Percentiles rank a stretch among this genome's conserved stretches.
Evolutionary conservation across 495 filamentous ascomycete genomes (phyloP).

Genomic region (Tuber indicum): DNA sequence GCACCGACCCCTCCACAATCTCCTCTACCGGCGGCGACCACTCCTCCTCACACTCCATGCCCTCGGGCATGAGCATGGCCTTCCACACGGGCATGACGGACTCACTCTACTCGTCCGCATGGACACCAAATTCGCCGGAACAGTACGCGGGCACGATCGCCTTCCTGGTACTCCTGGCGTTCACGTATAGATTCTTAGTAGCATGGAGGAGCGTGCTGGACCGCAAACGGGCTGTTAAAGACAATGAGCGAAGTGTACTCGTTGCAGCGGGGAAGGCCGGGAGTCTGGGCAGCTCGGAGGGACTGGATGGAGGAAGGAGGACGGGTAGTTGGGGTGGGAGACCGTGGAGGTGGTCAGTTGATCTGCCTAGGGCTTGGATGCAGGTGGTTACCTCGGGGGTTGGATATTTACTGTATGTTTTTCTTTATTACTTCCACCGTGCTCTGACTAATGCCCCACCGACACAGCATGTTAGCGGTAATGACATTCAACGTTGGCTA

Average conservation of each 20-base stretch:
- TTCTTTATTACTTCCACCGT: neutral
- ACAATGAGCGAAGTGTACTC: slow-evolving; percentile 11
- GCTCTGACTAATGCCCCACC: slow-evolving; percentile 6
- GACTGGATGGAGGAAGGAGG: slow-evolving; percentile 53
- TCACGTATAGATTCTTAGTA: slow-evolving; percentile 60
- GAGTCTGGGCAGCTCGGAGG: slow-evolving; percentile 48
- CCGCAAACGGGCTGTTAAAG: slow-evolving; percentile 45
- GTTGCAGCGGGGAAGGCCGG: slow-evolving; percentile 43
- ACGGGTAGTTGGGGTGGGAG: slow-evolving; percentile 43
- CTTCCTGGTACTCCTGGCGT: slow-evolving; percentile 45
- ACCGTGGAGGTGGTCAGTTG: slow-evolving; percentile 73
- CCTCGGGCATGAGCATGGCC: slow-evolving; percentile 46
- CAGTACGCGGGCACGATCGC: slow-evolving; percentile 58
- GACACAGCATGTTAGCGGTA: slow-evolving; percentile 82
- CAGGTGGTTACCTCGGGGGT: slow-evolving; percentile 66
- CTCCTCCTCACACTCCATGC: slow-evolving; percentile 16
- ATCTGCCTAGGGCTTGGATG: slow-evolving; percentile 64
- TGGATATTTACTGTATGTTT: slow-evolving; percentile 82
- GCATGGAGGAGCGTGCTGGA: slow-evolving; percentile 59
- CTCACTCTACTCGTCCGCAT: slow-evolving; percentile 64
- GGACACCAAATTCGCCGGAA: slow-evolving; percentile 63
- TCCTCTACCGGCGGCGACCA: slow-evolving; percentile 18
- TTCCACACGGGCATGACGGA: slow-evolving; percentile 63
- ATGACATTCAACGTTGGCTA: slow-evolving; percentile 99
- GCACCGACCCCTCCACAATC: slow-evolving; percentile 4